These are phyloP conservation scores for Lachnellula subtilissima DNA, from an alignment of 2,329 filamentous ascomycete genomes.

Conservation along the genomic window DNA sequence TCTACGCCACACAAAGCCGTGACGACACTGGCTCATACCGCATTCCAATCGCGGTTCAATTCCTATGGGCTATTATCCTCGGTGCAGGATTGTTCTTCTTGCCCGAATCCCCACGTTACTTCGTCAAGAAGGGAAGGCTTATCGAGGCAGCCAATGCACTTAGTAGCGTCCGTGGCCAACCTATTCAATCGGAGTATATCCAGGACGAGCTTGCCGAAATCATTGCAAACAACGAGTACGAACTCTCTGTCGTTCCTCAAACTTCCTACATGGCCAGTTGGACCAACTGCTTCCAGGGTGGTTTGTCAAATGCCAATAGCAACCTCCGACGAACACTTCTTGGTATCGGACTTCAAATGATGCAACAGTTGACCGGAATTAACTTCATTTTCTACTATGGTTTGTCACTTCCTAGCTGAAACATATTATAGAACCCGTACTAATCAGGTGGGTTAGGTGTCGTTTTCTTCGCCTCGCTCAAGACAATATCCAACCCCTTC, in stretches of 20 bases:
- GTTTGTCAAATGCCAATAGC: slow-evolving; percentile 56
- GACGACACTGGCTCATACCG: slow-evolving; percentile 65
- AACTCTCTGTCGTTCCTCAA: slow-evolving; percentile 63
- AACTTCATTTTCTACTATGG: slow-evolving; percentile 93
- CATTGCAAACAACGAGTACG: slow-evolving; percentile 83
- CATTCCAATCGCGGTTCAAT: slow-evolving; percentile 76
- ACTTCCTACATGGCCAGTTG: slow-evolving; percentile 64
- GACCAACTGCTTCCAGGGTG: slow-evolving; percentile 63
- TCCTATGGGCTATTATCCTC: slow-evolving; percentile 74
- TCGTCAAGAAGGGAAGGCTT: slow-evolving; percentile 70
- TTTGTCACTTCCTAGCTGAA: too few relatives aligned
- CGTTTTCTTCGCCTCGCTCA: slow-evolving; percentile 74
- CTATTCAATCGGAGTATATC: slow-evolving; percentile 67
- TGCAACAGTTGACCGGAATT: slow-evolving; percentile 73
- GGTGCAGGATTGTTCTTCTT: slow-evolving; percentile 67
- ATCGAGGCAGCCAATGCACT: slow-evolving; percentile 60
- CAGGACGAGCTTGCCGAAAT: slow-evolving; percentile 78
- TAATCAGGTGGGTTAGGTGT: slow-evolving; percentile 36
- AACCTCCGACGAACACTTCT: slow-evolving; percentile 68
- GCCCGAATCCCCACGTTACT: slow-evolving; percentile 82
- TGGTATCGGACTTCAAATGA: slow-evolving; percentile 72
- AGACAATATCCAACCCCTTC: slow-evolving; percentile 73
- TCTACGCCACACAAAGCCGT: slow-evolving; percentile 64
- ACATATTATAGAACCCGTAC: too few relatives aligned
- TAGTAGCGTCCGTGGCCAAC: slow-evolving; percentile 68